Conservation (phyloP, 805 yeast species). For the Kuraishia floccosa region DNA sequence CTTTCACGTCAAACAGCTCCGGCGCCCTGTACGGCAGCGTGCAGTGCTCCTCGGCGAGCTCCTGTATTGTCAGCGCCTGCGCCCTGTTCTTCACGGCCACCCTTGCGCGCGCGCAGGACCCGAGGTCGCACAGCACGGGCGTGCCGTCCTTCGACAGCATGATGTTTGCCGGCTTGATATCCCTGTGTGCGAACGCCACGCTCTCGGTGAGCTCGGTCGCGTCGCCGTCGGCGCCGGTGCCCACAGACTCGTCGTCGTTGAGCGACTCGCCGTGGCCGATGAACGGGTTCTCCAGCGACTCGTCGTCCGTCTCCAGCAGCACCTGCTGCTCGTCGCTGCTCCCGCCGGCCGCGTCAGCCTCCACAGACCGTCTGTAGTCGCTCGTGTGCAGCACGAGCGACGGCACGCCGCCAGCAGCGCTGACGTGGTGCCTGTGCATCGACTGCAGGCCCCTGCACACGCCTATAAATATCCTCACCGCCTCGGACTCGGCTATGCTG, state of each 20-base stretch:
- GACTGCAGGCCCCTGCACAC: constrained; percentile 64
- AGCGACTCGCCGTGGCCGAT: constrained; percentile 4
- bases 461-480: constrained; percentile 52
- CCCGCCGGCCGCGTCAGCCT: constrained; percentile 1
- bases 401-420: constrained; percentile 9
- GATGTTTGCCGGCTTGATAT: constrained; percentile 81
- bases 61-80: constrained; percentile 69
- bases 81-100: constrained; percentile 43
- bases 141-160: constrained; percentile 65
- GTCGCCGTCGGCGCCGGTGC: constrained; percentile 14
- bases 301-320: constrained; percentile 1
- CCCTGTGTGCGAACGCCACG: constrained; percentile 74
- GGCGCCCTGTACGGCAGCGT: constrained; percentile 87
- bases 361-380: neutral
- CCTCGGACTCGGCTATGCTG: constrained; percentile 49
- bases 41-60: constrained; percentile 74
- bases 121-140: constrained; percentile 78
- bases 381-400: constrained; percentile 3
- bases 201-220: constrained; percentile 42
- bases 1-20: constrained; percentile 68
- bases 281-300: constrained; percentile 9
- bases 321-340: constrained; percentile 5
- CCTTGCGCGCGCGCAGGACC: constrained; percentile 64
- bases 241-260: constrained; percentile 9
- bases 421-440: constrained; percentile 55